Conservation (phyloP, 1,139 yeast species). For the Blastobotrys proliferans region DNA sequence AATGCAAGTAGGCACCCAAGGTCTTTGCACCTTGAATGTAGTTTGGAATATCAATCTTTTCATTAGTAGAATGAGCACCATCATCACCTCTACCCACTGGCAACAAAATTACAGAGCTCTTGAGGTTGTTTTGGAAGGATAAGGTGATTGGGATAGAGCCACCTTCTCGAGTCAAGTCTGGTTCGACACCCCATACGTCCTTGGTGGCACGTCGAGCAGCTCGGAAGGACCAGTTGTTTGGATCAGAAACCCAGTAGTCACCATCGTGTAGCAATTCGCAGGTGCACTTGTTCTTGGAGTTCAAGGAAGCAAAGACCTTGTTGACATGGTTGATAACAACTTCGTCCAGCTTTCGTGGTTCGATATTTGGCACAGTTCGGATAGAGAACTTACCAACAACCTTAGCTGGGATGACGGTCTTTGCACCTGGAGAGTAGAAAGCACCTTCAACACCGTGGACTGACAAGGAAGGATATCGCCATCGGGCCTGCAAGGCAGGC, state of each 20-base stretch:
- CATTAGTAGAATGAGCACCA: conserved; percentile 98
- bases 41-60: conserved; percentile 83
- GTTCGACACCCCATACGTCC: conserved; percentile 90
- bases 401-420: conserved; percentile 95
- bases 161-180: conserved; percentile 97
- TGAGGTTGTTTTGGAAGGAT: conserved; percentile 81
- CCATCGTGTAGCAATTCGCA: conserved; percentile 90
- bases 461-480: conserved; percentile 97
- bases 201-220: conserved; percentile 95
- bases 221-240: conserved; percentile 84
- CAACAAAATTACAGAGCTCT: conserved; percentile 78
- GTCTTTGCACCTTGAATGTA: conserved; percentile 93
- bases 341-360: conserved; percentile 71
- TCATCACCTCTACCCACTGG: conserved; percentile 99
- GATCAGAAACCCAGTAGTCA: conserved; percentile 93
- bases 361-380: conserved; percentile 94
- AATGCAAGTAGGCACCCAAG: conserved; percentile 89
- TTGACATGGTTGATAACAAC: conserved; percentile 69
- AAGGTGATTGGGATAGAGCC: conserved; percentile 96
- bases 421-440: conserved; percentile 90
- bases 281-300: conserved; percentile 69
- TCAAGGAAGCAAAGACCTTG: conserved; percentile 57
- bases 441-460: conserved; percentile 98
- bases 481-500: conserved; percentile 91
- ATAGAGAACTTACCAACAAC: conserved; percentile 93